Conservation (phyloP, 108 stramenopile genomes). For the Cylindrotheca fusiformis region DNA sequence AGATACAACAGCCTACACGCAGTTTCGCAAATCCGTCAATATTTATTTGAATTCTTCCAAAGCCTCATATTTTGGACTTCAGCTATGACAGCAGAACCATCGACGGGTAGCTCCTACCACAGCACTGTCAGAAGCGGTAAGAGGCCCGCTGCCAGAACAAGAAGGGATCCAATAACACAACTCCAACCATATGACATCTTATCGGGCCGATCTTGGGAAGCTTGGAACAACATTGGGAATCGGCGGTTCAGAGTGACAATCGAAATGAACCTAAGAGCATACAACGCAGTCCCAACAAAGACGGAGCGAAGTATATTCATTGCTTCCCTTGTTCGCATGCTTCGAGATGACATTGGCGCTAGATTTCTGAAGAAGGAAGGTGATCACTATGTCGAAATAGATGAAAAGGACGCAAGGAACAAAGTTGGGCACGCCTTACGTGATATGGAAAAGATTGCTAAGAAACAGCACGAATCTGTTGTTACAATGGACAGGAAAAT, state of each 20-base stretch:
- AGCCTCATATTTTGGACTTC: no score
- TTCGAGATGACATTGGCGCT: slow-evolving; percentile 26
- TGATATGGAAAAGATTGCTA: slow-evolving; percentile 13
- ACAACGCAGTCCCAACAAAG: background rate
- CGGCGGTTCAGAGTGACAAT: background rate
- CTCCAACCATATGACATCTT: background rate
- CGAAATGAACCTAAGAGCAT: background rate
- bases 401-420: slow-evolving; percentile 17
- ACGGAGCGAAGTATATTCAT: background rate
- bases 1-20: no score
- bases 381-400: slow-evolving; percentile 2
- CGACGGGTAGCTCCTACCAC: no score
- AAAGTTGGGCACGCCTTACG: slow-evolving; percentile 36
- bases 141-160: no score
- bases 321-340: background rate
- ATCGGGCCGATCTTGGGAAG: background rate
- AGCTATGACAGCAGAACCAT: no score
- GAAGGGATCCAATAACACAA: no score
- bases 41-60: no score
- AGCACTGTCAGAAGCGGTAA: no score
- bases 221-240: background rate
- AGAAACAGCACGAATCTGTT: background rate
- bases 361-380: slow-evolving; percentile 16
- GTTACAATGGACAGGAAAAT: no score
- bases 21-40: no score